phyloP scores from a whole-genome alignment of 768 basidiomycete species.

The Steccherinum ochraceum region DNA sequence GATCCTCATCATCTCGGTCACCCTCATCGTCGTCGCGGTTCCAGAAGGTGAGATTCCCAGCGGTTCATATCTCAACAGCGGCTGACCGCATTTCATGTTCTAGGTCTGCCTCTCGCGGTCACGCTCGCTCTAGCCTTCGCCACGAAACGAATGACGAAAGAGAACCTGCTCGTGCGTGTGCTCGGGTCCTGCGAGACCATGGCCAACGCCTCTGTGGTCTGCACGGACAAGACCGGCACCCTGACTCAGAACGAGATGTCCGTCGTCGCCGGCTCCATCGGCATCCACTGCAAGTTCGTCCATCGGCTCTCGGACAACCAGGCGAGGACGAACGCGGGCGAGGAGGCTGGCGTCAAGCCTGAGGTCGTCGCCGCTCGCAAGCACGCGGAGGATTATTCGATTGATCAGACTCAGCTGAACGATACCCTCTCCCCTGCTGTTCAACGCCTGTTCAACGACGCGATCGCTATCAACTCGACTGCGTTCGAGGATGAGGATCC shows the following conservation, averaged over 20 bases:
- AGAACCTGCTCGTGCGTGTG: conserved; percentile 92
- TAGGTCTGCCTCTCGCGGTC: conserved; percentile 90
- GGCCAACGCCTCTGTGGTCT: conserved; percentile 95
- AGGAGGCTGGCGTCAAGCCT: conserved; percentile 29
- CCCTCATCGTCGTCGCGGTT: conserved; percentile 82
- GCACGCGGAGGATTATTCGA: conserved; percentile 70
- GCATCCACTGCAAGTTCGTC: conserved; percentile 93
- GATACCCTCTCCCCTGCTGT: conserved; percentile 54
- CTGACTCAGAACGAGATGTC: conserved; percentile 95
- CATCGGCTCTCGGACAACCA: conserved; percentile 66
- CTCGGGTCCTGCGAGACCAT: conserved; percentile 97
- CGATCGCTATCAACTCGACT: conserved; percentile 89
- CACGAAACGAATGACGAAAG: conserved; percentile 95
- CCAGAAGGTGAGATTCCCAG: conserved; percentile 56
- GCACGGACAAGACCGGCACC: conserved; percentile 96
- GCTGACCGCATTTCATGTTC: conserved; percentile 6
- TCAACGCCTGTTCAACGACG: conserved; percentile 67
- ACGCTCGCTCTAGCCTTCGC: conserved; percentile 96
- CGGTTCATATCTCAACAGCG: conserved; percentile 1
- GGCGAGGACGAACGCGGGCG: conserved; percentile 64
- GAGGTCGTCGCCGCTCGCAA: conserved; percentile 28
- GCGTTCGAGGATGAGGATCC: conserved; percentile 82
- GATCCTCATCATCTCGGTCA: conserved; percentile 92
- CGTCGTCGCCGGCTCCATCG: conserved; percentile 92
- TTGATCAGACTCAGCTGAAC: conserved; percentile 74